Conservation (phyloP, 2,329 filamentous ascomycete genomes). For the Pseudogymnoascus sp. region DNA sequence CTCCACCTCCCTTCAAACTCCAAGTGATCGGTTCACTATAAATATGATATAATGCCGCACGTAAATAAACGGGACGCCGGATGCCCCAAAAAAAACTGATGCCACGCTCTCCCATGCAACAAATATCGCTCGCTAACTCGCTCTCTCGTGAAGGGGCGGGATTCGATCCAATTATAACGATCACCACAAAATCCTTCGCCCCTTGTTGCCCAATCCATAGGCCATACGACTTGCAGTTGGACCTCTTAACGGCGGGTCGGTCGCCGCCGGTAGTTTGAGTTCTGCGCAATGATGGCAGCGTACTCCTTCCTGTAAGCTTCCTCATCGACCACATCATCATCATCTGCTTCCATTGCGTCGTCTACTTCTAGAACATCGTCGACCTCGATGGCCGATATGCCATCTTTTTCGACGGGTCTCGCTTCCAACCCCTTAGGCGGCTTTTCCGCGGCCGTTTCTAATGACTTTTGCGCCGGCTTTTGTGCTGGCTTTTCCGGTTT, state of each 20-base stretch:
- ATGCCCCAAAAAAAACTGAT: background rate
- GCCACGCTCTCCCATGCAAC: background rate
- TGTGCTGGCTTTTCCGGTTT: slow-evolving; percentile 1
- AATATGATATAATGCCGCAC: slow-evolving; percentile 7
- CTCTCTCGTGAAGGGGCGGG: background rate
- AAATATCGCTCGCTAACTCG: background rate
- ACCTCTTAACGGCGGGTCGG: background rate
- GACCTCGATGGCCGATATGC: background rate
- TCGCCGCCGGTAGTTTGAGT: background rate
- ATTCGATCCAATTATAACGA: background rate
- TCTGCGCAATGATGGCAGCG: background rate
- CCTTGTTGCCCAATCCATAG: background rate
- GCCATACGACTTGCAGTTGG: background rate
- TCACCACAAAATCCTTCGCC: background rate
- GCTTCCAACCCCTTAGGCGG: background rate
- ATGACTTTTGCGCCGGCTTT: slow-evolving; percentile 1
- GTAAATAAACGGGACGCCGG: background rate
- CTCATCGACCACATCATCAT: background rate
- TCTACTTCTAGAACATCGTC: background rate
- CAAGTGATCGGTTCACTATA: slow-evolving; percentile 5
- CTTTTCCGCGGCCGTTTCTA: background rate
- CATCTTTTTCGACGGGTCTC: background rate
- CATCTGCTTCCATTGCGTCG: background rate
- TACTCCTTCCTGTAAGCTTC: background rate
- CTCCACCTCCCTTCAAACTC: background rate